phyloP scores from a whole-genome alignment of 2,329 filamentous ascomycete genomes.

The Curvularia sp. region DNA sequence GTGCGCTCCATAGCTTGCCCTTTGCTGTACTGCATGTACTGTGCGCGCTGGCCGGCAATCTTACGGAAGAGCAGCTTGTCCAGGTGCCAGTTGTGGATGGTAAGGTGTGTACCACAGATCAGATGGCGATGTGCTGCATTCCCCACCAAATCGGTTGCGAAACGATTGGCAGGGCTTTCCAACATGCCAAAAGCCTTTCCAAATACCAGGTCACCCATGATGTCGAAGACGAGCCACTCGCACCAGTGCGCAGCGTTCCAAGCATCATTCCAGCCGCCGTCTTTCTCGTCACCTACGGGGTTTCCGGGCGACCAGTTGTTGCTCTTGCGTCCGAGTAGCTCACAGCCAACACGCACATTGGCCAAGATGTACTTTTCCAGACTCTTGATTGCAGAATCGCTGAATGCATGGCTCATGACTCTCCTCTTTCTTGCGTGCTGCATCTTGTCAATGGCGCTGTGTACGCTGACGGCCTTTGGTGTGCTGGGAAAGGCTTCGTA shows the following conservation, averaged over 20 bases:
- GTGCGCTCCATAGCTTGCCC: slow-evolving; percentile 54
- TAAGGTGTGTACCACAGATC: slow-evolving; percentile 55
- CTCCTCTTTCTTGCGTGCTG: slow-evolving; percentile 57
- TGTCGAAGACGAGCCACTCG: slow-evolving; percentile 59
- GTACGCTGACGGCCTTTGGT: slow-evolving; percentile 53
- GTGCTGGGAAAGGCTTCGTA: slow-evolving; percentile 58
- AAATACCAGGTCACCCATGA: slow-evolving; percentile 60
- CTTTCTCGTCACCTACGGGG: slow-evolving; percentile 16
- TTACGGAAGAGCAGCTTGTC: slow-evolving; percentile 56
- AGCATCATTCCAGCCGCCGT: slow-evolving; percentile 51
- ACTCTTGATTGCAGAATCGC: slow-evolving; percentile 54
- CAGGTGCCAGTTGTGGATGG: slow-evolving; percentile 54
- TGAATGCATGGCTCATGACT: slow-evolving; percentile 58
- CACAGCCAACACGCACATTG: slow-evolving; percentile 53
- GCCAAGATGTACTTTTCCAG: slow-evolving; percentile 57
- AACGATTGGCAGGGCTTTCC: slow-evolving; percentile 51
- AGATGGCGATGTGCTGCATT: slow-evolving; percentile 56
- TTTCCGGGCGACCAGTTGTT: slow-evolving; percentile 16
- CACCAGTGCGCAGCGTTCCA: slow-evolving; percentile 57
- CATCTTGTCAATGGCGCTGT: slow-evolving; percentile 55
- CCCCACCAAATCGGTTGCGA: slow-evolving; percentile 53
- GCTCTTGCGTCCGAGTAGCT: slow-evolving; percentile 40
- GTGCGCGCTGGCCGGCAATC: slow-evolving; percentile 51
- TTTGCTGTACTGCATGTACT: slow-evolving; percentile 56
- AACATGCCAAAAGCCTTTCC: slow-evolving; percentile 57